Base-by-base conservation (phyloP, 2,329 filamentous ascomycete genomes). In the Mycosphaerella sp. region DNA sequence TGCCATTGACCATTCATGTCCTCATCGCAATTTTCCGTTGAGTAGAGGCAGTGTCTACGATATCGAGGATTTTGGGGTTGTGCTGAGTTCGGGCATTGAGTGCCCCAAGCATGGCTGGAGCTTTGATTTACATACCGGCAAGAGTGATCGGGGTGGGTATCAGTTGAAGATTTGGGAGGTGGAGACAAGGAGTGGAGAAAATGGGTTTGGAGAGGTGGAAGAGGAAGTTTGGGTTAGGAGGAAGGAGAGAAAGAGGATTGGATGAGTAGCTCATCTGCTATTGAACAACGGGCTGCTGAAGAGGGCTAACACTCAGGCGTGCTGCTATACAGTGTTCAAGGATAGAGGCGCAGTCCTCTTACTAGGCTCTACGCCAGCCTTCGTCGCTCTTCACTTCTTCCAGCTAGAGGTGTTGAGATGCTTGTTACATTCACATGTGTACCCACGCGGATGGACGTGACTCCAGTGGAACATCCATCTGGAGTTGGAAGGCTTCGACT, bases 101-200 rank as follows among this genome's bases (percentile, higher is more conserved):
- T 87, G 84, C 64, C 81, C 83, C 0, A 85, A 85, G 56, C 84
- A 87, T 55, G 79, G 74, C 4, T 87, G 84, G 84, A 83, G 81
- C 0, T 87, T 87, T 65, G 84, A 87, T 62, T 60, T 87, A 2
- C 78, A 80, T 46, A 79, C 82, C 0, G 84, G 84, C 0, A 71
- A 72, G 59, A 75, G 75, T 1, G 84, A 87, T 63, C 75, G 82
- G 0, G 82, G 77, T 1, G 78, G 68, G 41, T 87, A 87, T 61
- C 76, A 70, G 53, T 69, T 87, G 8, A 75, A 75, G 17, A 67
- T 83, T 0, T 86, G 82, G 81, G 82, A 86, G 56, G 75, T 84
- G 0, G 73, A 86, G 53, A 46, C 82, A 8, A 58, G 66, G 18
- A 32, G 40, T 21, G 52, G 52, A 6, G 54, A 52, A 8, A 42